phyloP scores from a whole-genome alignment of 257 asterid genomes.

The Ilex aquifolium region DNA sequence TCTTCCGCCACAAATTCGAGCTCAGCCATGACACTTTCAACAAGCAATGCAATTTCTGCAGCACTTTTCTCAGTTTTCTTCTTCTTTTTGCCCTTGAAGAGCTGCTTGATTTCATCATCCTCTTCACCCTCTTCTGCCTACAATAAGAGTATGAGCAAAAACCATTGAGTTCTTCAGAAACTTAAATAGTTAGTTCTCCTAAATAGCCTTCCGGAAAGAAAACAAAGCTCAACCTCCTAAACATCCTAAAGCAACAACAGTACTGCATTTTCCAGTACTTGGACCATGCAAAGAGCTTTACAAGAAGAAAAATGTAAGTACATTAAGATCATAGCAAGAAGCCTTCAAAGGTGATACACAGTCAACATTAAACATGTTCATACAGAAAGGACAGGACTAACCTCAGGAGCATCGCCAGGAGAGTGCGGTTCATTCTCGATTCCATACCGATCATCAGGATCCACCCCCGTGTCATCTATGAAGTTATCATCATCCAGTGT shows the following conservation, averaged over 20 bases:
- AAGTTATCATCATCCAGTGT: conserved; percentile 73
- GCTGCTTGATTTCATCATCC: conserved; percentile 72
- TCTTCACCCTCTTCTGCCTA: conserved; percentile 96
- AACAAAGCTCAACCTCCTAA: too few species aligned
- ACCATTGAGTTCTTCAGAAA: too few species aligned
- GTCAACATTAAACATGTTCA: neutral
- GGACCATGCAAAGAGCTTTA: too few species aligned
- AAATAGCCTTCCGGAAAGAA: too few species aligned
- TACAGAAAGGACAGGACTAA: conserved; percentile 20
- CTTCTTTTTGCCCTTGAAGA: conserved; percentile 43
- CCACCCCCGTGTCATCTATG: conserved; percentile 78
- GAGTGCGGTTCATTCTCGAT: conserved; percentile 51
- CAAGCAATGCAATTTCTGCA: conserved; percentile 38
- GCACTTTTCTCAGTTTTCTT: neutral
- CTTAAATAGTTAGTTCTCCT: too few species aligned
- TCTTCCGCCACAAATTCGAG: conserved; percentile 92
- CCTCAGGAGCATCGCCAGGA: conserved; percentile 73
- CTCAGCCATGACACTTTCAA: conserved; percentile 91
- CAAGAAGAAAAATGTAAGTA: too few species aligned
- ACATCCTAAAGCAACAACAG: too few species aligned
- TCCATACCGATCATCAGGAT: conserved; percentile 66
- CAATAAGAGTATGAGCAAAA: conserved; percentile 2
- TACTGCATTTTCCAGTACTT: too few species aligned
- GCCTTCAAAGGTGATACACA: too few species aligned
- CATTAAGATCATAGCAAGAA: too few species aligned